Conservation (phyloP, 768 basidiomycete species). For the Mycena venus region DNA sequence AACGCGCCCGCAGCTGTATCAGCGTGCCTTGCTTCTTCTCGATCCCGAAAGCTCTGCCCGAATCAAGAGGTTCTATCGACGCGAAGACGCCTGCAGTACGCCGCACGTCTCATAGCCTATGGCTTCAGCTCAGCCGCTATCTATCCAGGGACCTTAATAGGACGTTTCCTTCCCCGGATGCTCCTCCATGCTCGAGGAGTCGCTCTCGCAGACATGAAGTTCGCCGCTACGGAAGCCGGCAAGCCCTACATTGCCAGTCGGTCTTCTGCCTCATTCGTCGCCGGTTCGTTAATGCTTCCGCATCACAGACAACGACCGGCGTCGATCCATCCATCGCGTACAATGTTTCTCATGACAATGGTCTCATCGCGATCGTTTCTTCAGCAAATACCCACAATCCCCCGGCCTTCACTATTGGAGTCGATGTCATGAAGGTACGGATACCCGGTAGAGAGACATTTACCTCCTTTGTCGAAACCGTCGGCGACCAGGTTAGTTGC, state of each 20-base stretch:
- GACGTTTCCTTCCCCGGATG: slow-evolving; percentile 78
- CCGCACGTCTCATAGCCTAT: background rate
- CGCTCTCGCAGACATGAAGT: slow-evolving; percentile 58
- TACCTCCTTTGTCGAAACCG: slow-evolving; percentile 69
- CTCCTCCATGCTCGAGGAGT: slow-evolving; percentile 73
- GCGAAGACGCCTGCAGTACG: slow-evolving; percentile 84
- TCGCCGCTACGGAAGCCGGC: slow-evolving; percentile 70
- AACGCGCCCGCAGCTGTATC: slow-evolving; percentile 66
- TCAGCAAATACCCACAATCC: slow-evolving; percentile 56
- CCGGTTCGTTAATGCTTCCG: slow-evolving; percentile 20
- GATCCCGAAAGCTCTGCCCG: slow-evolving; percentile 68
- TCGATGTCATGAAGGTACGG: slow-evolving; percentile 86
- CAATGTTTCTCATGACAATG: slow-evolving; percentile 88
- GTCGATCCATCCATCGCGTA: slow-evolving; percentile 74
- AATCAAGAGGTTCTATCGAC: slow-evolving; percentile 76
- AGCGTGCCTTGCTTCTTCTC: slow-evolving; percentile 67
- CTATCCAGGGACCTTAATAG: slow-evolving; percentile 77
- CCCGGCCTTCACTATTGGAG: slow-evolving; percentile 74
- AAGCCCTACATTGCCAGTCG: slow-evolving; percentile 83
- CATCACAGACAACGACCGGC: slow-evolving; percentile 56
- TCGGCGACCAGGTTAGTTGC: slow-evolving; percentile 73
- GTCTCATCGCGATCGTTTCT: slow-evolving; percentile 77
- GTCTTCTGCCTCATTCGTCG: background rate
- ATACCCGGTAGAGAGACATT: slow-evolving; percentile 72
- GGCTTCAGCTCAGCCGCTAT: slow-evolving; percentile 10